Conservation (phyloP, 805 yeast species). For the Alloascoidea africana region DNA sequence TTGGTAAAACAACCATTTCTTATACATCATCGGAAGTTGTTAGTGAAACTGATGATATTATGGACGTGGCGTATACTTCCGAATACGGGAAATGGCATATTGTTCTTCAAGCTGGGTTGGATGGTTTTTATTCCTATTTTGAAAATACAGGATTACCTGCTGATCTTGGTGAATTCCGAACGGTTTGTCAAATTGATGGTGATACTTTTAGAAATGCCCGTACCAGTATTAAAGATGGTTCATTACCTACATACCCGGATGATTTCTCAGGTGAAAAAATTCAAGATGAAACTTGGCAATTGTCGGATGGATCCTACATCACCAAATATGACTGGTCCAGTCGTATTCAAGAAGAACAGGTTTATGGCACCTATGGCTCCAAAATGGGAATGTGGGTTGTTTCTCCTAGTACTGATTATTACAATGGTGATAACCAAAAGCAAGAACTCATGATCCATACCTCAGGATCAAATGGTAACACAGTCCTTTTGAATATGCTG, state of each 20-base stretch:
- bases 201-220: not conserved
- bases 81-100: not conserved
- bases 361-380: not conserved
- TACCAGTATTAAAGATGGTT: not conserved
- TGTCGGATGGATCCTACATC: not conserved
- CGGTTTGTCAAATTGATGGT: constrained; percentile 1
- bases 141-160: not conserved
- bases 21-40: not conserved
- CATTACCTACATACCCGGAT: not conserved
- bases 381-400: not conserved
- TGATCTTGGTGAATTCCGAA: not conserved
- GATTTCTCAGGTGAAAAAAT: not conserved
- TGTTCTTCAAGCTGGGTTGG: not conserved
- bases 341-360: constrained; percentile 1
- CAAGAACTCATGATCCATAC: not conserved
- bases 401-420: not conserved
- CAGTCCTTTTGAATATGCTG: not conserved
- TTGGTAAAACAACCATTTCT: not conserved
- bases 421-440: constrained; percentile 1
- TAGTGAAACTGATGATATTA: not conserved
- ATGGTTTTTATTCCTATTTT: not conserved
- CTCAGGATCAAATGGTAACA: not conserved
- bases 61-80: not conserved
- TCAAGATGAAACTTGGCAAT: not conserved
- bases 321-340: not conserved